phyloP scores from a whole-genome alignment of 2,329 filamentous ascomycete species.

The Nigrospora sphaerica region DNA sequence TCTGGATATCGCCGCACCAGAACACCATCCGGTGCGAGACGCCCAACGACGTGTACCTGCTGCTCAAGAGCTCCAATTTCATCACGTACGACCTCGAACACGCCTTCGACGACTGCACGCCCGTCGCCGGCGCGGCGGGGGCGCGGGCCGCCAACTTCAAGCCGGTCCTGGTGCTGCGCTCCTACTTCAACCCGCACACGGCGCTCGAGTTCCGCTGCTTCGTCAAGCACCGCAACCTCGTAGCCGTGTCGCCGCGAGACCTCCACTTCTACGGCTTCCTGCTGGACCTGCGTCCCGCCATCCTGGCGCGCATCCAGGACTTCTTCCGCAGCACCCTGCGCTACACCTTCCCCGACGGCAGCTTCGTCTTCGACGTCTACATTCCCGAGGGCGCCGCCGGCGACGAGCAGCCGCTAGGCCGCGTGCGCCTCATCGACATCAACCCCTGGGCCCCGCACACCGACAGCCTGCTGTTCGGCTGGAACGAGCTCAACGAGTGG shows the following conservation, averaged over 20 bases:
- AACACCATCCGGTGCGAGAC: conserved; percentile 89
- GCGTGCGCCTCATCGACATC: conserved; percentile 83
- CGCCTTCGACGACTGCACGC: conserved; percentile 72
- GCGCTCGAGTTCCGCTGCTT: conserved; percentile 95
- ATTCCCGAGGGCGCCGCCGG: conserved; percentile 59
- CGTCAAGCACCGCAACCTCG: conserved; percentile 71
- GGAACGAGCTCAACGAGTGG: conserved; percentile 76
- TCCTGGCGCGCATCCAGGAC: conserved; percentile 61
- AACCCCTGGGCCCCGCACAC: conserved; percentile 91
- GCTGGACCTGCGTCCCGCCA: conserved; percentile 49
- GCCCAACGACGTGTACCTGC: conserved; percentile 85
- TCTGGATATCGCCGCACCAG: conserved; percentile 75
- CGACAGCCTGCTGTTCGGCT: conserved; percentile 82
- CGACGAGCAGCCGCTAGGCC: conserved; percentile 53
- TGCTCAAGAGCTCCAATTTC: conserved; percentile 92
- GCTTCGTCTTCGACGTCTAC: conserved; percentile 89
- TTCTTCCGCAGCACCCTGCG: conserved; percentile 73
- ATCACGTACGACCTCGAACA: conserved; percentile 91
- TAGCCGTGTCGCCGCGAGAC: conserved; percentile 84
- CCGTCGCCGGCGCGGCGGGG: conserved; percentile 22
- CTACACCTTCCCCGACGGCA: conserved; percentile 73
- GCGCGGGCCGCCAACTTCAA: conserved; percentile 52
- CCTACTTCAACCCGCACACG: conserved; percentile 83
- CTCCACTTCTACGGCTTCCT: conserved; percentile 87
- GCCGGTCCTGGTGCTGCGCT: conserved; percentile 78